These are phyloP conservation scores for Solanum tarapatanum DNA, from an alignment of 257 asterid genomes.

Conservation along the genomic window DNA sequence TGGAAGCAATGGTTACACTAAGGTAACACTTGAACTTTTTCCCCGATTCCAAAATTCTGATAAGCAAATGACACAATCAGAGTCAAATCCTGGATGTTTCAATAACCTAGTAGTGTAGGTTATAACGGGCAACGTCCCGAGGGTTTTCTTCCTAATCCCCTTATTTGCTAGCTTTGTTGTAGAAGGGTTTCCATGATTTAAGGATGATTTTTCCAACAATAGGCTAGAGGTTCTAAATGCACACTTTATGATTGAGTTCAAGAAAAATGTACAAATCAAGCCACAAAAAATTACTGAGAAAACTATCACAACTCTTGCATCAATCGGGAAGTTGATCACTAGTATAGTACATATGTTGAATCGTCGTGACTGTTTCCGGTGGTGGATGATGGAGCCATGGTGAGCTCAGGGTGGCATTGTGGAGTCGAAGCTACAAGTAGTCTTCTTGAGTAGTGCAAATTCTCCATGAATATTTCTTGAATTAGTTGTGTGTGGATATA, in stretches of 20 bases:
- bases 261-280: not conserved
- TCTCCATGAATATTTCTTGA: not conserved
- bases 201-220: not conserved
- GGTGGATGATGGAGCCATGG: not conserved
- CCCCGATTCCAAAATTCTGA: not conserved
- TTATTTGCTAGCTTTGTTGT: not conserved
- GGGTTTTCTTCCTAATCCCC: not conserved
- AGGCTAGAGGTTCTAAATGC: not conserved
- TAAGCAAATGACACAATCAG: not conserved
- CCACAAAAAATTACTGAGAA: not conserved
- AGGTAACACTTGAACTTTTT: not conserved
- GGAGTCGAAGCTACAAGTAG: not conserved
- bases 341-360: not conserved
- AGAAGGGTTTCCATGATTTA: not conserved
- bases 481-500: not conserved
- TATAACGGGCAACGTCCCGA: not conserved
- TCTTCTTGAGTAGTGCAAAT: not conserved
- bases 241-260: not conserved
- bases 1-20: not conserved
- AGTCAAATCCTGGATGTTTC: not conserved
- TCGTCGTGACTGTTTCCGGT: not conserved
- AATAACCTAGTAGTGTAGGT: not conserved
- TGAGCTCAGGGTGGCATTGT: not conserved
- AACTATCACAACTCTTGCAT: not conserved
- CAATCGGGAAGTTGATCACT: not conserved